Base-by-base conservation (phyloP, 345 rosid genomes). In the Salix caprea region DNA sequence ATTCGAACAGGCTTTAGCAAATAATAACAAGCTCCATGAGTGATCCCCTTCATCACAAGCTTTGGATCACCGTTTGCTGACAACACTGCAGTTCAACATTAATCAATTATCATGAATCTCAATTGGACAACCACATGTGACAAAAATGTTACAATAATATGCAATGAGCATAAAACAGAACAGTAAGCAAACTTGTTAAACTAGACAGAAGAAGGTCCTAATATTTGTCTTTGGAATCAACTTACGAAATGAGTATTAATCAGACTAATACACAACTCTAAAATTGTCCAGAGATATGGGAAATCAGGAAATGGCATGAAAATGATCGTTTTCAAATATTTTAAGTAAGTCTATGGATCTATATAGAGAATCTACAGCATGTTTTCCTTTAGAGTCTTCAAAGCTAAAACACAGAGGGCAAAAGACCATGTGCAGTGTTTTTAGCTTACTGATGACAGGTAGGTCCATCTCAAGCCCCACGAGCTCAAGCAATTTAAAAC, bases 401-500 rank as follows among this genome's bases (percentile, higher is more conserved):
- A 56, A 56, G n/a, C 13, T 60, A 6, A 0, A 60, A 71, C 54
- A 62, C 16, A 32, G 75, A 65, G 37, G 9, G 50, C 34, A 48
- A 62, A 37, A 42, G 39, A 34, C 26, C 73, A 70, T 16, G 74
- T 64, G 65, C 13, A 66, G 34, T 44, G 77, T 62, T 73, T 37
- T 65, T 64, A 67, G 66, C 89, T 83, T 84, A 92, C 97, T 87
- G 78, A 92, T 91, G 79, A 90, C 94, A 40, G 96, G 96, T 75
- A 28, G n/a, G n/a, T n/a, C n/a, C n/a, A n/a, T n/a, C n/a, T n/a
- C n/a, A n/a, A n/a, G n/a, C n/a, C n/a, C n/a, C n/a, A n/a, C n/a
- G n/a, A n/a, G n/a, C n/a, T n/a, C n/a, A n/a, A n/a, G n/a, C n/a
- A n/a, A n/a, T n/a, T n/a, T n/a, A n/a, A n/a, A n/a, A n/a, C n/a